These are phyloP conservation scores for Leucosporidium yakuticum DNA, from an alignment of 768 basidiomycete species.

Conservation along the genomic window DNA sequence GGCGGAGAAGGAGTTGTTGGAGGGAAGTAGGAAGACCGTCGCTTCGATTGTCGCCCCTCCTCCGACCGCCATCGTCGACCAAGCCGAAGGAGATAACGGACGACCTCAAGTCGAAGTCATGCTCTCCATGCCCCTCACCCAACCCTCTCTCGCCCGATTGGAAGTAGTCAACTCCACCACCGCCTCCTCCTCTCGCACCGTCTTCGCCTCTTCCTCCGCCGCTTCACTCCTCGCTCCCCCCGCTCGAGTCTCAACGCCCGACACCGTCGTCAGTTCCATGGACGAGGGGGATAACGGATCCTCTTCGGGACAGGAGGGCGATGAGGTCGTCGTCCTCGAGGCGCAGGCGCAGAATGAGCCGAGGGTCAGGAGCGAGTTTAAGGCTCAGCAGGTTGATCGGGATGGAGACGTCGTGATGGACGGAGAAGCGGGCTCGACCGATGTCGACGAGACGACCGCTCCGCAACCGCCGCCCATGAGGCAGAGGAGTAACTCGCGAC, in stretches of 20 bases:
- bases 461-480: background rate
- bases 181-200: constrained; percentile 1
- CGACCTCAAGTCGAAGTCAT: too few species aligned
- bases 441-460: background rate
- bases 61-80: background rate
- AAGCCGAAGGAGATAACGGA: background rate
- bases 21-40: constrained; percentile 1
- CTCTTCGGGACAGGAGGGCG: constrained; percentile 65
- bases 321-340: constrained; percentile 25
- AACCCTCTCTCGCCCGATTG: background rate
- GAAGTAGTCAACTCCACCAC: constrained; percentile 3
- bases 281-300: constrained; percentile 44
- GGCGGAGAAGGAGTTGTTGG: background rate
- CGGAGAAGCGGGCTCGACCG: constrained; percentile 24
- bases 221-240: background rate
- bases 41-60: background rate
- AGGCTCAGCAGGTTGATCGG: constrained; percentile 25
- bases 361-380: constrained; percentile 33
- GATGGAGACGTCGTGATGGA: constrained; percentile 42
- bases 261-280: constrained; percentile 17
- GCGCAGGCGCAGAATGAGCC: constrained; percentile 40
- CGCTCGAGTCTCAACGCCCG: constrained; percentile 26
- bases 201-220: background rate
- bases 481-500: background rate
- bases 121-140: background rate